phyloP scores from a whole-genome alignment of 2,329 filamentous ascomycete genomes.

The Raffaelea deltoideospora region DNA sequence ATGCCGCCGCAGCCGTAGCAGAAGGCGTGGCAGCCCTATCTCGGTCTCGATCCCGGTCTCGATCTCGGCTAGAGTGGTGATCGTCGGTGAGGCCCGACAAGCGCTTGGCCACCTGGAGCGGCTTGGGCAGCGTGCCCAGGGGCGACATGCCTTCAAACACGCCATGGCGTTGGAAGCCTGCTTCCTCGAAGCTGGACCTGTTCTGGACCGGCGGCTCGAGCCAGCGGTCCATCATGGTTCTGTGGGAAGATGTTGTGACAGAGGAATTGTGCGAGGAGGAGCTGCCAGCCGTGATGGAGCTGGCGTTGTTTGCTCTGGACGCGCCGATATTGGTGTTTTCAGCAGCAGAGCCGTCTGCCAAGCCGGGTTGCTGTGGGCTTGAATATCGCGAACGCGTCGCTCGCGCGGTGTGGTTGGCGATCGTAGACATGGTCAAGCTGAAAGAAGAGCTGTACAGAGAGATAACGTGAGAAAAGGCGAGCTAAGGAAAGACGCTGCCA shows the following conservation, averaged over 20 bases:
- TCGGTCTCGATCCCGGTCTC: not conserved
- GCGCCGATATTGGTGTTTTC: too few species aligned
- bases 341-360: constrained; percentile 4
- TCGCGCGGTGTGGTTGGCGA: constrained; percentile 30
- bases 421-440: constrained; percentile 14
- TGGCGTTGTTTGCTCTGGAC: too few species aligned
- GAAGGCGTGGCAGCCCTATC: not conserved
- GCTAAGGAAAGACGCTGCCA: not conserved
- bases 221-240: constrained; percentile 40
- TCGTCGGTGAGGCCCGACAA: constrained; percentile 6
- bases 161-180: constrained; percentile 55
- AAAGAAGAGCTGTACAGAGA: not conserved
- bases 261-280: too few species aligned
- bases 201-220: constrained; percentile 42
- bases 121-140: constrained; percentile 57
- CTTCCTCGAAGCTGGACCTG: constrained; percentile 64
- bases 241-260: too few species aligned
- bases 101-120: constrained; percentile 35
- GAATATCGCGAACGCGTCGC: constrained; percentile 41
- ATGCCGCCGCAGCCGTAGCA: not conserved
- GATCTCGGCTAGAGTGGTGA: constrained; percentile 2
- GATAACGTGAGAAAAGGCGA: not conserved
- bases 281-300: too few species aligned
- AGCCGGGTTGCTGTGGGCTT: too few species aligned
- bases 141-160: constrained; percentile 76